phyloP scores from a whole-genome alignment of 768 basidiomycete genomes.

The Rossbeevera mucosa region DNA sequence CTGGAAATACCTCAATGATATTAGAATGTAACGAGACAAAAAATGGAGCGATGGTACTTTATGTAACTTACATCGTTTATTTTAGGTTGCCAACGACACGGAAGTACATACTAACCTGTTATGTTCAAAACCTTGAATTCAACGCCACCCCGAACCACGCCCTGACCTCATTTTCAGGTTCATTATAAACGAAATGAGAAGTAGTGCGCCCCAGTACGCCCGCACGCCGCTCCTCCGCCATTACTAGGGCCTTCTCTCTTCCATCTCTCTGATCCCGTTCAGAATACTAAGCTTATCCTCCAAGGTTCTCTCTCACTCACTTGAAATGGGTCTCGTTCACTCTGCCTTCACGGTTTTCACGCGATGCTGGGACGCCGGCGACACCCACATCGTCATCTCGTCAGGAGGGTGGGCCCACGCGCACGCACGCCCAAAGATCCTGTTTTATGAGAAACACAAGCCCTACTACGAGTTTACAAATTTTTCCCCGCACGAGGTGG shows the following conservation, averaged over 20 bases:
- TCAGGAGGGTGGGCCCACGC: conserved; percentile 23
- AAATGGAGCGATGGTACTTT: not conserved
- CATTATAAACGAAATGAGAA: not conserved
- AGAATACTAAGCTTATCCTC: not conserved
- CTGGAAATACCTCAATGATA: too few species aligned
- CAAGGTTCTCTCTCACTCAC: not conserved
- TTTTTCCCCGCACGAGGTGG: conserved; percentile 65
- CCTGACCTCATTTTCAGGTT: conserved; percentile 12
- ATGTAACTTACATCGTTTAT: not conserved
- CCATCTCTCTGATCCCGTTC: not conserved
- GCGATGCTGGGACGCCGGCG: conserved; percentile 25
- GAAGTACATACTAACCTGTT: not conserved
- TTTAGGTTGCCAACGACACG: not conserved
- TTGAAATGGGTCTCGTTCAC: conserved; percentile 17
- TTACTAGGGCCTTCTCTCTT: not conserved
- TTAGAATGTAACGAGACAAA: too few species aligned
- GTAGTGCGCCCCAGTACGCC: conserved; percentile 9
- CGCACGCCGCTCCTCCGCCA: conserved; percentile 5
- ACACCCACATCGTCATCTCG: conserved; percentile 26
- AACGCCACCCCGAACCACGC: conserved; percentile 3
- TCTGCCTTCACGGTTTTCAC: conserved; percentile 17
- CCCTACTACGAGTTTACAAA: conserved; percentile 72
- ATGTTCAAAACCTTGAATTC: not conserved
- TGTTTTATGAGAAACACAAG: conserved; percentile 62
- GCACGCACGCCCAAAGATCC: conserved; percentile 32